Base-by-base conservation (phyloP, 2,329 filamentous ascomycete genomes). In the Neocatenulostroma microsporum region DNA sequence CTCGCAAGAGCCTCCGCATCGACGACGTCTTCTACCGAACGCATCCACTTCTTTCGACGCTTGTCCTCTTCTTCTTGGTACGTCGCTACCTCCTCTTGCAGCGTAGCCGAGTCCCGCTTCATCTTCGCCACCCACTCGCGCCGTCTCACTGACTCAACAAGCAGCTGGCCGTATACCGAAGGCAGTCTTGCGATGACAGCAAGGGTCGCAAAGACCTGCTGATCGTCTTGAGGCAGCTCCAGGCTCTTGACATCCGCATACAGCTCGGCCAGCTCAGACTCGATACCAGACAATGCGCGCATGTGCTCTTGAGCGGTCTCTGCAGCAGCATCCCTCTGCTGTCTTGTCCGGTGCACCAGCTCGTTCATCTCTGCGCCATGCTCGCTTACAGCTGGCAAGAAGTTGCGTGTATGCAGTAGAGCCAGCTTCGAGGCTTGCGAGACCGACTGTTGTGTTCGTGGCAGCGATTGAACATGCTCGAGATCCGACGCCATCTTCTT, bases 11-110 rank as follows among this genome's bases (percentile, higher is more conserved):
- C 69, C 28, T 88, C 78, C 3, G 73, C 64, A 12, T 77, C 78
- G 38, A 84, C 81, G 28, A 80, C 79, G 51, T 80, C 80, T 6
- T 84, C 86, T 30, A 93, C 81, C 47, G 76, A 82, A 54, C 87
- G 93, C 42, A 89, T 73, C 91, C 91, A 98, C 54, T 84, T 93
- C 51, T 82, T 84, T 30, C 91, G 76, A 34, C 91, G 73, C 51
- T 89, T 87, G 34, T 84, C 76, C 58, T 98, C 91, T 60, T 96
- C 91, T 42, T 95, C 88, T 54, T 91, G 85, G 46, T 93, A 89
- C 1, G 84, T 69, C 2, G 87, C 85, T 73, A 96, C 85, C 56
- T 96, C 89, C 57, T 96, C 93, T 18, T 87, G 86, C 18, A 98
- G 66, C 0, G 82, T 85, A 2, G 84, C 80, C 1, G 89, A 91